These are phyloP conservation scores for Thecaphora frezii DNA, from an alignment of 1,284 basidiomycete species.

Conservation along the genomic window DNA sequence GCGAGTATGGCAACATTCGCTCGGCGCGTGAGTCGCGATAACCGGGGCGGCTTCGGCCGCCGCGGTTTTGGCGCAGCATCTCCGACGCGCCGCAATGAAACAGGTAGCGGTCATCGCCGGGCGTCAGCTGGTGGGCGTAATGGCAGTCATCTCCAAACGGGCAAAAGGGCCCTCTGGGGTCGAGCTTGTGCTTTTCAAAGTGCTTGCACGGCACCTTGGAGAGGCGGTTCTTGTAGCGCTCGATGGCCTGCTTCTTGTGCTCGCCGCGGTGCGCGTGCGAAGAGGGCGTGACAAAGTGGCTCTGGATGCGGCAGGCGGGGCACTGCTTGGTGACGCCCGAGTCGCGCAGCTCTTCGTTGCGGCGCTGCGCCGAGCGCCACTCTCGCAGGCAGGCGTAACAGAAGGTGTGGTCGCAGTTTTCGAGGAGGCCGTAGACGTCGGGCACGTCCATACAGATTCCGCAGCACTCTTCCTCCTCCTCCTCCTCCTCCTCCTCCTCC, in stretches of 20 bases:
- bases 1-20: no score
- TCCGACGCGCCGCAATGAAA: not conserved
- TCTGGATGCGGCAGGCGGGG: conserved; percentile 22
- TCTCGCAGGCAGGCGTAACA: conserved; percentile 20
- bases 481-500: no score
- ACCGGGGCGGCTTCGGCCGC: no score
- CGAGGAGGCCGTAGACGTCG: conserved; percentile 19
- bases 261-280: not conserved
- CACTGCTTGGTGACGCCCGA: conserved; percentile 14
- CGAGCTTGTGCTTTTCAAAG: conserved; percentile 19
- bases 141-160: conserved; percentile 30
- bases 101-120: not conserved
- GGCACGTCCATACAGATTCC: conserved; percentile 35
- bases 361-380: conserved; percentile 19
- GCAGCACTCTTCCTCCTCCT: conserved; percentile 12
- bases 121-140: conserved; percentile 15
- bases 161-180: conserved; percentile 15
- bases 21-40: no score
- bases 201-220: conserved; percentile 19
- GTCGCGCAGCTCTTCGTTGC: conserved; percentile 1
- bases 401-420: conserved; percentile 34
- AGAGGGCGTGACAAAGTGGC: conserved; percentile 15
- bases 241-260: conserved; percentile 9
- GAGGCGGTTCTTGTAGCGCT: conserved; percentile 14
- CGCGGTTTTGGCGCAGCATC: not conserved